Conservation (phyloP, 257 asterid genomes). For the Solanum corneliomulleri region DNA sequence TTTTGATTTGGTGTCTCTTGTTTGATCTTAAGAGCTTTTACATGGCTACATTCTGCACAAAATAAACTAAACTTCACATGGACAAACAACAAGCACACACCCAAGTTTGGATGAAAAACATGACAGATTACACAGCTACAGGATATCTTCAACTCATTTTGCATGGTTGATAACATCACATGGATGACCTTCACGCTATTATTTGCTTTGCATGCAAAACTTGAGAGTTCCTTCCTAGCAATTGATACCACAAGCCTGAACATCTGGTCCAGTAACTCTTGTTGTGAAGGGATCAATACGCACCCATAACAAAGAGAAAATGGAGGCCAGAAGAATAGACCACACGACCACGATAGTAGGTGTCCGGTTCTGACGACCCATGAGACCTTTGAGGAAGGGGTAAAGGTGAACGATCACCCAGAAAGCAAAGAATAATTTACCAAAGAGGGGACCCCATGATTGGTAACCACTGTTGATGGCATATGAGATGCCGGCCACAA, state of each 20-base stretch:
- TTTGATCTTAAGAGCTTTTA: neutral
- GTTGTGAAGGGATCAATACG: constrained; percentile 87
- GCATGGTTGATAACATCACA: neutral
- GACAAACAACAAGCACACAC: neutral
- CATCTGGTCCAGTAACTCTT: constrained; percentile 75
- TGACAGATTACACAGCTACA: neutral
- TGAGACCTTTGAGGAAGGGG: constrained; percentile 93
- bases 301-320: constrained; percentile 88
- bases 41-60: neutral
- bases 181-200: neutral
- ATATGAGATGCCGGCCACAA: constrained; percentile 87
- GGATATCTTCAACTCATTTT: neutral
- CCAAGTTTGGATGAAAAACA: neutral
- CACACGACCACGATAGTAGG: constrained; percentile 92
- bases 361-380: constrained; percentile 92
- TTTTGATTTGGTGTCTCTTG: neutral
- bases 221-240: constrained; percentile 24
- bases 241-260: constrained; percentile 73
- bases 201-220: neutral
- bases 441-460: constrained; percentile 95
- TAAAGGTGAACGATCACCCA: constrained; percentile 95
- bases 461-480: constrained; percentile 95
- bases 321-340: constrained; percentile 93
- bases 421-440: constrained; percentile 82
- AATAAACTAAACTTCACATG: neutral